Base-by-base conservation (phyloP, 2,329 filamentous ascomycete species). In the Penicillium olsonii region DNA sequence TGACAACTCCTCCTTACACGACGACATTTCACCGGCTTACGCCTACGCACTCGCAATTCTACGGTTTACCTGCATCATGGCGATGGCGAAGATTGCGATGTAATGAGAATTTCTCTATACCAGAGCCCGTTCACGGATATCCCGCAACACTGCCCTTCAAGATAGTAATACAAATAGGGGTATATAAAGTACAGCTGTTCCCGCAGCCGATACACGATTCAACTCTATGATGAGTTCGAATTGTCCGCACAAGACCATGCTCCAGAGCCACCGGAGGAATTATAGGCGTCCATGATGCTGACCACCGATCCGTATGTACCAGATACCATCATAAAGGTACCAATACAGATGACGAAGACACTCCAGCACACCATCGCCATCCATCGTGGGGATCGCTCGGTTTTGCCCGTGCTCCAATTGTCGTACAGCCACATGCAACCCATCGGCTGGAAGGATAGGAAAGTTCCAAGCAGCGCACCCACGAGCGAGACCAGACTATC, bases 401-500 rank as follows among this genome's bases (percentile, higher is more conserved):
- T 11, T 18, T 38, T 48, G 20, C 34, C 45, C 29, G 37, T 40
- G n/a, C 34, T 18, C 46, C 46, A 44, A 18, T 49, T 43, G 18
- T 49, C 46, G 15, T 49, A 49, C 8, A 43, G 46, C 46, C 46
- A 49, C 46, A 49, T 49, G 19, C 40, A 49, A 8, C 46, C 46
- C 46, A 49, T 49, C 2, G 46, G 46, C 19, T 43, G 39, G 33
- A 49, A 49, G 8, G 33, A 49, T 39, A 49, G 37, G 26, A 49
- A 34, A n/a, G 40, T 41, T 19, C 46, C 46, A 19, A 49, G 40
- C 33, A 80, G 42, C 18, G 71, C 72, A 19, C 77, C 77, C 2
- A 74, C 73, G 24, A 81, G 59, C 10, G 74, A 70, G 10, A 79
- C 59, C 20, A 80, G 51, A 53, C 74, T 78, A 54, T 78, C 77